phyloP scores from a whole-genome alignment of 257 asterid species.

The Solanum ossicruentum region DNA sequence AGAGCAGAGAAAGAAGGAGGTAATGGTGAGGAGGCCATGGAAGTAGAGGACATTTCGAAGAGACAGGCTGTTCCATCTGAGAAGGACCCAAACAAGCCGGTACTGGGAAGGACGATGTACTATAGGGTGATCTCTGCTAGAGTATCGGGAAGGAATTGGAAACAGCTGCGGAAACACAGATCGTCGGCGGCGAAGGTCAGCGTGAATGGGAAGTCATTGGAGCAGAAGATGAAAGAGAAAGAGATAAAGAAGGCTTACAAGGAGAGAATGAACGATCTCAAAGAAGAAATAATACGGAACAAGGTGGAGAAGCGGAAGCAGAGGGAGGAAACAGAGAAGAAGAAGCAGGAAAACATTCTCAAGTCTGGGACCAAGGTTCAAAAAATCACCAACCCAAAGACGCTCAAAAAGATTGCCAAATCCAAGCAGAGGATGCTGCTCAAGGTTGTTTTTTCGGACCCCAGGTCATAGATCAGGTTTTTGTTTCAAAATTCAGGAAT shows the following conservation, averaged over 20 bases:
- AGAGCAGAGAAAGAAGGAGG: slow-evolving; percentile 40
- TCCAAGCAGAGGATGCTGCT: slow-evolving; percentile 66
- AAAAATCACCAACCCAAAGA: slow-evolving; percentile 66
- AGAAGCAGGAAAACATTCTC: slow-evolving; percentile 59
- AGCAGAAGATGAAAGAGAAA: slow-evolving; percentile 53
- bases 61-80: slow-evolving; percentile 53
- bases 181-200: slow-evolving; percentile 59
- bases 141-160: slow-evolving; percentile 89
- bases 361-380: slow-evolving; percentile 66
- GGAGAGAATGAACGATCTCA: slow-evolving; percentile 56
- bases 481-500: no score
- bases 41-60: slow-evolving; percentile 23
- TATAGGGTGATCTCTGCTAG: slow-evolving; percentile 76
- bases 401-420: slow-evolving; percentile 70
- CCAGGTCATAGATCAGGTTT: no score
- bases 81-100: slow-evolving; percentile 54
- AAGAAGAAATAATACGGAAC: slow-evolving; percentile 66
- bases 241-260: slow-evolving; percentile 64
- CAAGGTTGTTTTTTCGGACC: slow-evolving; percentile 27
- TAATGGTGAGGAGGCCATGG: slow-evolving; percentile 5
- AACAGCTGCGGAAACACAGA: slow-evolving; percentile 65
- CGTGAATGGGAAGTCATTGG: slow-evolving; percentile 35
- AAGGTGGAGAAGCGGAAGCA: slow-evolving; percentile 56
- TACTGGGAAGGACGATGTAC: slow-evolving; percentile 51
- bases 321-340: slow-evolving; percentile 71